Evolutionary conservation across 768 basidiomycete genomes (phyloP).

Genomic region (Podaxis pistillaris): DNA sequence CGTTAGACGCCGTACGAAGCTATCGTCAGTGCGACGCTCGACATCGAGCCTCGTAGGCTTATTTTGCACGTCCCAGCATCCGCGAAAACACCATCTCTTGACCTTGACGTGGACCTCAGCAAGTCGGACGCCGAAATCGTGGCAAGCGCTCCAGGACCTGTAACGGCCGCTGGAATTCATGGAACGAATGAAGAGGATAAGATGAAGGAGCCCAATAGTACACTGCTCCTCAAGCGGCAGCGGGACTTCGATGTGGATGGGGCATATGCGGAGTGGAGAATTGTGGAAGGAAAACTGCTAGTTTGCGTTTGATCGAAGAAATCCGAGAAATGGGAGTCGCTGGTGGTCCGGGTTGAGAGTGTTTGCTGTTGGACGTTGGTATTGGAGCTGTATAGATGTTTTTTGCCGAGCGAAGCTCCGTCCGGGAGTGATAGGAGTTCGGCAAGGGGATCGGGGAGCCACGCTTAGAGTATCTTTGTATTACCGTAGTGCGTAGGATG

Average conservation of each 20-base stretch:
- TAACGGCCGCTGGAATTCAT: constrained; percentile 3
- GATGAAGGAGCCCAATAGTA: constrained; percentile 29
- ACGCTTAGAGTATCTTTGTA: not conserved
- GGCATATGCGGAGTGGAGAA: constrained; percentile 68
- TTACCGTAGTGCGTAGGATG: not conserved
- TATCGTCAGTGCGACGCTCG: constrained; percentile 51
- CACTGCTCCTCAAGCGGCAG: constrained; percentile 53
- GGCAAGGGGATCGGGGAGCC: not conserved
- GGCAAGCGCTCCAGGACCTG: constrained; percentile 9
- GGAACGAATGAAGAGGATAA: constrained; percentile 15
- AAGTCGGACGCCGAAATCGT: constrained; percentile 54
- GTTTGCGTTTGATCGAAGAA: constrained; percentile 34
- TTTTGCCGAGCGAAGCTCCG: not conserved
- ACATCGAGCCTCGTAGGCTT: constrained; percentile 63
- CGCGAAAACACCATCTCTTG: constrained; percentile 24
- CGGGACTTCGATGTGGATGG: constrained; percentile 58
- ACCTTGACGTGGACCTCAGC: constrained; percentile 58
- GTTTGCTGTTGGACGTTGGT: not conserved
- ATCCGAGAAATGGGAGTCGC: not conserved
- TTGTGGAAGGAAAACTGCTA: constrained; percentile 49
- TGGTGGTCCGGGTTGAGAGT: not conserved
- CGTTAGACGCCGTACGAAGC: constrained; percentile 42
- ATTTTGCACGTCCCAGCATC: constrained; percentile 46
- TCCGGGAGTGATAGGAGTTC: not conserved
- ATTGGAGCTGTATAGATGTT: not conserved